A percentile compares a stretch with the other conserved stretches of the same genome.
Evolutionary conservation across 345 rosid species (phyloP).

Genomic region (Rubroshorea leprosula): DNA sequence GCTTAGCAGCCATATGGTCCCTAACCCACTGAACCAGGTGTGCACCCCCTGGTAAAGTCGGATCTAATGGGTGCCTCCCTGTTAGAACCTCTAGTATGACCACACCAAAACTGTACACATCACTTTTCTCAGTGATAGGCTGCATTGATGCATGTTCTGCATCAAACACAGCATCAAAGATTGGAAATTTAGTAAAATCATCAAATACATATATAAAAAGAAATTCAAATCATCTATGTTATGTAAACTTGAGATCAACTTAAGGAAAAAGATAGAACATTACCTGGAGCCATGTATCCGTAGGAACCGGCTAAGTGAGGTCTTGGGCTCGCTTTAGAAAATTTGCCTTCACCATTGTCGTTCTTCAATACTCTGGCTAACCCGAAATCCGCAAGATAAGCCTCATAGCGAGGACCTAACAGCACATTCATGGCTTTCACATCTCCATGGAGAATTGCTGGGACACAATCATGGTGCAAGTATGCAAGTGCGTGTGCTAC

Average conservation of each 20-base stretch:
- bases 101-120: slow-evolving; percentile 86
- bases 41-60: slow-evolving; percentile 74
- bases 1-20: slow-evolving; percentile 59
- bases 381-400: slow-evolving; percentile 89
- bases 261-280: background rate
- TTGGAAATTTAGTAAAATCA: background rate
- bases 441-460: slow-evolving; percentile 84
- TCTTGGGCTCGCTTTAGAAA: slow-evolving; percentile 41
- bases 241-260: too few relatives aligned
- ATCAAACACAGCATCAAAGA: background rate
- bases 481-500: slow-evolving; percentile 89
- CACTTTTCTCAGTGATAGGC: slow-evolving; percentile 76
- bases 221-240: too few relatives aligned
- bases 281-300: slow-evolving; percentile 99
- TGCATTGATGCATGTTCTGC: slow-evolving; percentile 83
- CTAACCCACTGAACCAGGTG: slow-evolving; percentile 83
- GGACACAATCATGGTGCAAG: slow-evolving; percentile 87
- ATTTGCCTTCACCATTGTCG: slow-evolving; percentile 19
- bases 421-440: slow-evolving; percentile 90
- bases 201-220: background rate
- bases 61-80: slow-evolving; percentile 90
- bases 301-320: slow-evolving; percentile 92
- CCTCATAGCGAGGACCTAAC: slow-evolving; percentile 59
- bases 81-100: slow-evolving; percentile 76
- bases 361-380: slow-evolving; percentile 51